Conservation (phyloP, 176 grass and related monocot species). For the Eleusine coracana region DNA sequence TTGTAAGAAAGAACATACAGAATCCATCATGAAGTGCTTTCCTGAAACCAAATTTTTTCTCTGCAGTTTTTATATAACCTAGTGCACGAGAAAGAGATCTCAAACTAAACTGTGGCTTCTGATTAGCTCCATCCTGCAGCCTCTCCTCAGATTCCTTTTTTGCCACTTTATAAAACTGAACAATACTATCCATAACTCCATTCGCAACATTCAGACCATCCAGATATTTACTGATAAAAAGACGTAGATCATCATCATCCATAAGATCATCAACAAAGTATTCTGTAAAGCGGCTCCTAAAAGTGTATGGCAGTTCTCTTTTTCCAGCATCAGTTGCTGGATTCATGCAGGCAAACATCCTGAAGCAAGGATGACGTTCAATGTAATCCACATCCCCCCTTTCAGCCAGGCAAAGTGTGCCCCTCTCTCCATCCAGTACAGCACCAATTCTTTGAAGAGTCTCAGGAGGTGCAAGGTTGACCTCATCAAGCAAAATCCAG, state of each 20-base stretch:
- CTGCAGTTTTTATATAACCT: conserved; percentile 64
- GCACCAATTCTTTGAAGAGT: conserved; percentile 95
- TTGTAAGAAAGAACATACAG: conserved; percentile 98
- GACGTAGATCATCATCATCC: conserved; percentile 74
- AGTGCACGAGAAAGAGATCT: conserved; percentile 87
- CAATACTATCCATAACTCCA: conserved; percentile 63
- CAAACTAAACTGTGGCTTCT: conserved; percentile 96
- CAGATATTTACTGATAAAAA: conserved; percentile 89
- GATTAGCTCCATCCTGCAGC: conserved; percentile 92
- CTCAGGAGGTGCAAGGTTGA: conserved; percentile 95
- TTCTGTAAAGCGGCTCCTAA: conserved; percentile 94
- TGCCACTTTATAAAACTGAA: conserved; percentile 80
- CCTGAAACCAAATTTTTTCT: conserved; percentile 70
- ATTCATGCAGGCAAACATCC: conserved; percentile 98
- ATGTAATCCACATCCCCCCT: conserved; percentile 89
- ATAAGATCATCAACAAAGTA: conserved; percentile 96
- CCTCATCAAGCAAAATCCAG: conserved; percentile 99
- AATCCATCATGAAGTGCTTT: conserved; percentile 97
- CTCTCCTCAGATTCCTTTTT: conserved; percentile 81
- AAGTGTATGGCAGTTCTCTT: conserved; percentile 77
- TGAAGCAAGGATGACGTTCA: conserved; percentile 75
- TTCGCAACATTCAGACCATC: conserved; percentile 49
- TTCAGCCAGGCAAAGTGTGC: conserved; percentile 90
- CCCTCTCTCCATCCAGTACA: conserved; percentile 79
- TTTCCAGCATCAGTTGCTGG: conserved; percentile 97